These are phyloP conservation scores for Alternaria consortialis DNA, from an alignment of 2,329 filamentous ascomycete species.

Conservation along the genomic window DNA sequence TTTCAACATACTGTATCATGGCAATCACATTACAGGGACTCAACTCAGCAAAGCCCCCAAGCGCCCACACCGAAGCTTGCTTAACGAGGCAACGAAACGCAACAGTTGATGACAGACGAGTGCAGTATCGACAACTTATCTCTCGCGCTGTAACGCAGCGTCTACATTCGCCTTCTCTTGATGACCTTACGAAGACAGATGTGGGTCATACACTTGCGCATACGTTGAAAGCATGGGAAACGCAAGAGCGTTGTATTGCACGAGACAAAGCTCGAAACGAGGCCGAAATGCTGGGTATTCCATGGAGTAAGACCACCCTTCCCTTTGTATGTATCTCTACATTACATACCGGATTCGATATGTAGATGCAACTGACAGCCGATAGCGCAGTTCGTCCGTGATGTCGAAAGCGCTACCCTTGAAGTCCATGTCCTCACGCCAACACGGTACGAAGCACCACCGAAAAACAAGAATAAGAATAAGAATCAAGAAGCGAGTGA, in stretches of 20 bases:
- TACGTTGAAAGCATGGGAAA: background rate
- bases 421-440: constrained; percentile 16
- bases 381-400: background rate
- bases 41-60: background rate
- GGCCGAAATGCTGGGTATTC: background rate
- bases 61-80: background rate
- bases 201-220: background rate
- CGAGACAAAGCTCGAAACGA: background rate
- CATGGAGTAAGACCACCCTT: background rate
- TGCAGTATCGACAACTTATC: constrained; percentile 29
- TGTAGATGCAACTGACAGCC: background rate
- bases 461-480: background rate
- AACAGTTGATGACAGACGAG: background rate
- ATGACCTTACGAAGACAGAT: background rate
- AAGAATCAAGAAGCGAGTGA: background rate
- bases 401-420: background rate
- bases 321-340: too few species aligned
- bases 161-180: constrained; percentile 20
- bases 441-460: constrained; percentile 11
- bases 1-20: background rate
- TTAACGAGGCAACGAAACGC: background rate
- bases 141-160: constrained; percentile 27
- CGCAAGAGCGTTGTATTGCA: background rate
- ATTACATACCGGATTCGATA: background rate
- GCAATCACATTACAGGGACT: background rate